Evolutionary conservation across 2,329 filamentous ascomycete genomes (phyloP), one percentile per base, ranked within the genome.

Genomic region (Aspergillus tanneri): DNA sequence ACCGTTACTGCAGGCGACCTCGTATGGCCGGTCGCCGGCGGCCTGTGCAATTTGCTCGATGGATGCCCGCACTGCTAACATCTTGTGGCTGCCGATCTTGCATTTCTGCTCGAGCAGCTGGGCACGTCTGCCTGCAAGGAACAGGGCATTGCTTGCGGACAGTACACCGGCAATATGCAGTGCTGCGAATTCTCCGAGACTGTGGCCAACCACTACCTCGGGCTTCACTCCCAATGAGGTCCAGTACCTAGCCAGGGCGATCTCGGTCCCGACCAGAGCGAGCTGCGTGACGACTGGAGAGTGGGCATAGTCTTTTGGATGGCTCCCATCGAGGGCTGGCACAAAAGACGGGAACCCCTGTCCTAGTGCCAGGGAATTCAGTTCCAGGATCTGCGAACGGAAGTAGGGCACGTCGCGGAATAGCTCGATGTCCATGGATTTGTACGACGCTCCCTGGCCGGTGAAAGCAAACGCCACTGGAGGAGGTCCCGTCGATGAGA

Each of bases 1-100:
- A 0, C 85, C 83, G 58, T 95, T 95, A 64, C 90, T 79, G 72
- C 89, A 93, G 10, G 88, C 86, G 50, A 83, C 70, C 57, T 81
- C 77, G 35, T 71, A 59, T 9, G 47, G 75, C 55, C 72, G 25
- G 5, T 28, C 24, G 5, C 14, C 36, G 11, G 16, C 5, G 7
- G 25, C 14, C 12, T 79, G 74, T 38, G 75, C 51, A 84, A 68
- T 56, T 39, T 58, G 38, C 45, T 45, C 53, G 6, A 76, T 71
- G 1, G 69, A 63, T 3, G 65, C 70, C 12, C 65, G 63, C 0
- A 85, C 79, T 14, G 81, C 80, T 18, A 86, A 66, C 84, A 86
- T 86, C 24, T 78, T 77, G 58, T 90, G 86, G 2, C 81, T 87
- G 49, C 83, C 80, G 11, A 78, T 73, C 12, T 78, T 82, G 72